phyloP scores from a whole-genome alignment of 257 asterid genomes.

The Coffea canephora region DNA sequence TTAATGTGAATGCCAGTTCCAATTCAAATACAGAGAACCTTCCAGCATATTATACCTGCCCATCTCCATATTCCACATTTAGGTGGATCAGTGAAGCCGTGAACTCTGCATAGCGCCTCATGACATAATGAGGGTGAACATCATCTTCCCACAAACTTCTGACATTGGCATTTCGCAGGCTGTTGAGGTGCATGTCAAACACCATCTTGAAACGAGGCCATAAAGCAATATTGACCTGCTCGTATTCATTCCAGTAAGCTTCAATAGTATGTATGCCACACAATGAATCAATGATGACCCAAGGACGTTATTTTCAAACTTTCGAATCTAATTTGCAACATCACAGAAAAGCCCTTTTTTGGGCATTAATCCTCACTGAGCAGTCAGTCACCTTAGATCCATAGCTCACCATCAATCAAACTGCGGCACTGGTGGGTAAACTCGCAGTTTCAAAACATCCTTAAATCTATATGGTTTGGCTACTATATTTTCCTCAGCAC shows the following conservation, averaged over 20 bases:
- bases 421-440: too few relatives aligned
- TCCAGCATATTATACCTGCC: constrained; percentile 67
- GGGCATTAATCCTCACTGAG: too few relatives aligned
- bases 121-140: constrained; percentile 96
- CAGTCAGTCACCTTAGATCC: too few relatives aligned
- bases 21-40: constrained; percentile 19
- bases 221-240: constrained; percentile 86
- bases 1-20: constrained; percentile 20
- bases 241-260: constrained; percentile 17
- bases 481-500: too few relatives aligned
- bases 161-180: constrained; percentile 83
- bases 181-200: constrained; percentile 93
- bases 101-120: constrained; percentile 99
- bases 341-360: not conserved
- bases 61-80: constrained; percentile 92
- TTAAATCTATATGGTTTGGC: not conserved
- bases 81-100: constrained; percentile 92
- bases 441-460: not conserved
- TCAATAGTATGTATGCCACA: not conserved
- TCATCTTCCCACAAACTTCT: constrained; percentile 95
- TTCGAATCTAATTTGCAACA: constrained; percentile 3
- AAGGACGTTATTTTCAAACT: constrained; percentile 1
- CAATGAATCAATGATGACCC: not conserved
- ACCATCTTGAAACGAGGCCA: constrained; percentile 99
- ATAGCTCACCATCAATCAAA: too few relatives aligned